Evolutionary conservation across 768 basidiomycete species (phyloP), one percentile per base, ranked within the genome.

Genomic region (Collybia sp.): DNA sequence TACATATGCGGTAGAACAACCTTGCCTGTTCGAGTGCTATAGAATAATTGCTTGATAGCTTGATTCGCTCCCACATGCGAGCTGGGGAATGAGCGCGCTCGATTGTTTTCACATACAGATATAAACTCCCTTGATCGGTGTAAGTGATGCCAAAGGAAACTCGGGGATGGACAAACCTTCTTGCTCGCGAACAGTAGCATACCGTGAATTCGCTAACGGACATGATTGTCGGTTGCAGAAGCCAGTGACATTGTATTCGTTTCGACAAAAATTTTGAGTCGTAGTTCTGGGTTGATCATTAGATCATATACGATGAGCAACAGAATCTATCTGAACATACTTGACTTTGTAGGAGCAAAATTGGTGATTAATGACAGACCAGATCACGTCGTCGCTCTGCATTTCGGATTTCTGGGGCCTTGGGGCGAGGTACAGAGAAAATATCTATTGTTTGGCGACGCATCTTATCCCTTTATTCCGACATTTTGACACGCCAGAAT

Each of bases 321-420:
- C 20, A 16, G 15, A 25, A 41, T 46, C 39, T 9, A 37, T 37
- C 10, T 3, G 35, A 37, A 73, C 90, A 62, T 56, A 94, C 95
- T 95, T 98, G 76, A 99, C 94, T 88, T 97, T 98, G 69, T 95
- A 99, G 0, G 95, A 96, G 73, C 96, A 99, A 66, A 97, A 97
- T 58, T 93, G 91, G 46, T 81, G 77, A 67, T 91, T 92, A 62
- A 94, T 93, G 25, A 93, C 89, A 15, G 84, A 89, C 95, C 95
- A 99, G 53, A 99, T 97, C 53, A 97, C 88, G 69, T 98, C 95
- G 88, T 99, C 95, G 68, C 85, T 87, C 64, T 91, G 88, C 87
- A 91, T 91, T 47, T 47, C 49, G 42, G 15, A 20, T 13, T 42
- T 10, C 11, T 12, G 17, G 44, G 34, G 8, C 25, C 4, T 25